Conservation (phyloP, 2,329 filamentous ascomycete genomes). For the Calonectria naviculata region DNA sequence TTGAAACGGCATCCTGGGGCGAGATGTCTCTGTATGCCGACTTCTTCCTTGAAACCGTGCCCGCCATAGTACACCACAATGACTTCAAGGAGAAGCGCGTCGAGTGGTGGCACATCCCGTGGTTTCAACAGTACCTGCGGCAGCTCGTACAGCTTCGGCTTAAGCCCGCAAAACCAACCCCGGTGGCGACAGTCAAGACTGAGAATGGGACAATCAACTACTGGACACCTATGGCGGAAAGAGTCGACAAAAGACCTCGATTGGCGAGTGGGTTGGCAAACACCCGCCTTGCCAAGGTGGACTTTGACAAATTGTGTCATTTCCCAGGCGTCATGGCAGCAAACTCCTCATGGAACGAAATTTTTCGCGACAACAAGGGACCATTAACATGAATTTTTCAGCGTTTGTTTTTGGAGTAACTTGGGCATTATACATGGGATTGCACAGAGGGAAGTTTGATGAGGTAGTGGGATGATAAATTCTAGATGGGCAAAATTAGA, state of each 20-base stretch:
- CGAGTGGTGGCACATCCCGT: not conserved
- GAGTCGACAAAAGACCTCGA: not conserved
- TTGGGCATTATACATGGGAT: no score
- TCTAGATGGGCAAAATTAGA: no score
- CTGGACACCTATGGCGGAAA: not conserved
- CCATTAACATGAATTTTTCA: not conserved
- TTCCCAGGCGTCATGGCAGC: not conserved
- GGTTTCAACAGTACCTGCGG: not conserved
- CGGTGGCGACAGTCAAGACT: not conserved
- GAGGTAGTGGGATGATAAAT: no score
- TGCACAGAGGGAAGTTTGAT: no score
- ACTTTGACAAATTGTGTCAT: not conserved
- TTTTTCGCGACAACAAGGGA: not conserved
- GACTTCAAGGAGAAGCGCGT: not conserved
- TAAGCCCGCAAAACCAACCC: not conserved
- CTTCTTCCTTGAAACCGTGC: not conserved
- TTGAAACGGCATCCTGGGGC: not conserved
- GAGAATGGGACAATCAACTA: not conserved
- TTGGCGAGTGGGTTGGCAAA: not conserved
- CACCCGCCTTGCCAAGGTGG: not conserved
- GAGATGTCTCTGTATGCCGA: not conserved
- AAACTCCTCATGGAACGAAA: not conserved
- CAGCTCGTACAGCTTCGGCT: not conserved
- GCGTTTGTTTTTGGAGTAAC: no score
- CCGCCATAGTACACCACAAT: not conserved